These are phyloP conservation scores for Xerocomellus dryophilus DNA, from an alignment of 768 basidiomycete genomes.

Conservation along the genomic window DNA sequence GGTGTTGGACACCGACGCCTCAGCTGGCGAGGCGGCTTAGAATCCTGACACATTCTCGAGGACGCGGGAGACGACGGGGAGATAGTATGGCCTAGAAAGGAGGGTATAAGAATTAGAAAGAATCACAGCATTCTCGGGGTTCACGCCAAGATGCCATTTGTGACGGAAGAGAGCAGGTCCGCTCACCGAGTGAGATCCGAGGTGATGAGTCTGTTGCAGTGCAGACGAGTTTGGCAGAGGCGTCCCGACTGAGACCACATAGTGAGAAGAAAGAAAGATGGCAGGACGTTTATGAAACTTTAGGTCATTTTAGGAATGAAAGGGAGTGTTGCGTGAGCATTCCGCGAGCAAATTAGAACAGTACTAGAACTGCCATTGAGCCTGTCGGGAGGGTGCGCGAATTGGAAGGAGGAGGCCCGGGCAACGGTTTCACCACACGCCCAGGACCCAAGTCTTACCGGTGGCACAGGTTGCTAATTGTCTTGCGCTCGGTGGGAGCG, in stretches of 20 bases:
- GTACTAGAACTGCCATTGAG: background rate
- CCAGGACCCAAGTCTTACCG: conserved; percentile 1
- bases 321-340: conserved; percentile 16
- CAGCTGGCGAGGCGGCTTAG: conserved; percentile 23
- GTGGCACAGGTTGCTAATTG: conserved; percentile 20
- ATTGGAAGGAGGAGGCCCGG: conserved; percentile 16
- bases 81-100: conserved; percentile 12
- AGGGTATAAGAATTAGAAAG: conserved; percentile 30
- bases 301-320: conserved; percentile 34
- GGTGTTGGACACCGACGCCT: conserved; percentile 16
- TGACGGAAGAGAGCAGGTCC: conserved; percentile 25
- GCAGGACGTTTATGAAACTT: conserved; percentile 32
- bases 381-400: conserved; percentile 8
- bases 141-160: conserved; percentile 28
- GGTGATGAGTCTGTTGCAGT: conserved; percentile 28
- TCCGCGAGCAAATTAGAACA: conserved; percentile 6
- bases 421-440: background rate
- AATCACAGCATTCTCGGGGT: conserved; percentile 32
- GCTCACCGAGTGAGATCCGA: conserved; percentile 32
- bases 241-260: conserved; percentile 26
- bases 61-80: conserved; percentile 13
- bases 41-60: conserved; percentile 24
- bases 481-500: background rate
- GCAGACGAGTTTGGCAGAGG: conserved; percentile 34
- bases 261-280: conserved; percentile 24